Evolutionary conservation across 805 yeast genomes (phyloP), one percentile per base, ranked within the genome.

Genomic region (Suhomyces faveliae): DNA sequence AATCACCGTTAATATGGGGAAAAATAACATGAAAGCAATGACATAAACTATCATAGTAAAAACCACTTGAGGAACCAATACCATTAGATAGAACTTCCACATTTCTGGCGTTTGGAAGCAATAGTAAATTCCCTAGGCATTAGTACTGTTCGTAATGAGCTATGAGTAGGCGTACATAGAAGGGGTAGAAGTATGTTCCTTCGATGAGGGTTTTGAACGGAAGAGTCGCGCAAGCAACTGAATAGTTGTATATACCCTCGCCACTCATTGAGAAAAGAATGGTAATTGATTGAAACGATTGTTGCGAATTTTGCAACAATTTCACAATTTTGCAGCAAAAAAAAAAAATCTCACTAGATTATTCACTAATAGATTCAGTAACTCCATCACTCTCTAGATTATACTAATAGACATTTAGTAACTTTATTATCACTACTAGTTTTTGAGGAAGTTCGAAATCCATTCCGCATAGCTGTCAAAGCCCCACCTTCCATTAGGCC

Each of bases 21-120:
- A 77, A n/a, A 76, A 54, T 12, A 69, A 53, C 9, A 69, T 42
- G 49, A 69, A 71, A 52, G 74, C 59, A 4, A 69, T 39, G 5
- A 63, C 15, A 35, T 70, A 74, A 0, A 77, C 70, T 0, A 65
- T 52, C 2, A 66, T 40, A 13, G 74, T 67, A 1, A 80, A 59
- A 3, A 70, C 25, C 2, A 76, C 47, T 49, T 79, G 80, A 0
- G 84, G 84, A 1, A 77, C 45, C 6, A 73, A 54, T 1, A 78
- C 65, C 3, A 74, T 57, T n/a, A 74, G 40, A 51, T 77, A 68
- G 42, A 72, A 64, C 8, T 76, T 73, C 83, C 83, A 76, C 44
- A 78, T 56, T 13, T 68, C 66, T 3, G 77, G 74, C 44, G 72
- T 70, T 10, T 53, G 50, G 12, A 61, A 20, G 46, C 74, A 77